Conservation (phyloP, 441 rosid species). For the Croton laevigatus region DNA sequence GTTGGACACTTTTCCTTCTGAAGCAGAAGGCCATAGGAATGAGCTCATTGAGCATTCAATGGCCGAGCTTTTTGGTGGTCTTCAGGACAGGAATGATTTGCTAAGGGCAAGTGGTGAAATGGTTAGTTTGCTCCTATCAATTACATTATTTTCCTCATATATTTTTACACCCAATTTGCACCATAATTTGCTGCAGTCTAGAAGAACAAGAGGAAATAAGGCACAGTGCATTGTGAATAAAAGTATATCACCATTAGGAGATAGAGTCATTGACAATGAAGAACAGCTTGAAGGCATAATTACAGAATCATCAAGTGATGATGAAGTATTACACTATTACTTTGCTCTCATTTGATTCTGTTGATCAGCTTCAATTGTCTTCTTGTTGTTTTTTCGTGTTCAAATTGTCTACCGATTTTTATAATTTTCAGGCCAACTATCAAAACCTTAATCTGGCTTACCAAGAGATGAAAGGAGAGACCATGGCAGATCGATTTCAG, state of each 20-base stretch:
- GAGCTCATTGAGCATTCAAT: conserved; percentile 38
- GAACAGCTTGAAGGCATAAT: conserved; percentile 46
- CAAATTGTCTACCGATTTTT: conserved; percentile 18
- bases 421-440: conserved; percentile 38
- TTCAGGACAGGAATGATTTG: conserved; percentile 39
- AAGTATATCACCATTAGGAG: conserved; percentile 31
- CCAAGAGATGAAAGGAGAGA: conserved; percentile 50
- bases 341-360: conserved; percentile 21
- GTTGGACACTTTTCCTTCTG: conserved; percentile 24
- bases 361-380: conserved; percentile 16
- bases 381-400: conserved; percentile 13
- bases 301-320: conserved; percentile 56
- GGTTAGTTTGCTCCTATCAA: conserved; percentile 35
- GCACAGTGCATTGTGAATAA: conserved; percentile 34
- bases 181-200: conserved; percentile 36
- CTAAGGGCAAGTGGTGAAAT: conserved; percentile 34
- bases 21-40: conserved; percentile 28
- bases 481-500: conserved; percentile 69
- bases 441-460: conserved; percentile 32
- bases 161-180: conserved; percentile 22
- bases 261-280: conserved; percentile 39
- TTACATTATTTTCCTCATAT: conserved; percentile 11
- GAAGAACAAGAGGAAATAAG: conserved; percentile 36
- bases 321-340: conserved; percentile 68
- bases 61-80: conserved; percentile 50